These are phyloP conservation scores for Cryptosporidium viatorum DNA, from an alignment of 169 alveolate genomes.

Conservation along the genomic window DNA sequence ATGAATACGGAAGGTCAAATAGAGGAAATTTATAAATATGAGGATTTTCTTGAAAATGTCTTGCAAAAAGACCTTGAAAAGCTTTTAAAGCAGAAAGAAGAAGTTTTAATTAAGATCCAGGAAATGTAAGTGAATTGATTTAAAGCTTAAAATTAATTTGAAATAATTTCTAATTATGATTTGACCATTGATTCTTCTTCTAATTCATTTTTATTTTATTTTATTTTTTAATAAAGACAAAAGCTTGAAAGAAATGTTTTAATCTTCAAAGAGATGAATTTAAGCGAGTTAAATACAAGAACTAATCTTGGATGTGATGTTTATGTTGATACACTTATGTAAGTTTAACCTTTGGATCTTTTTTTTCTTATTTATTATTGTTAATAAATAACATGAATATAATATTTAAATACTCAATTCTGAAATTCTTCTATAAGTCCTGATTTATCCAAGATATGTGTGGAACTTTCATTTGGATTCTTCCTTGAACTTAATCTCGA, in stretches of 20 bases:
- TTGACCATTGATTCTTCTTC: neutral
- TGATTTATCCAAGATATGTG: slow-evolving; percentile 36
- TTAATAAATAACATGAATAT: neutral
- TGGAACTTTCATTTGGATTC: slow-evolving; percentile 62
- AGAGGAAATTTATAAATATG: slow-evolving; percentile 45
- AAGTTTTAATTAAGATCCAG: slow-evolving; percentile 33
- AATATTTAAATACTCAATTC: neutral
- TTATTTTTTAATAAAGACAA: slow-evolving; percentile 12
- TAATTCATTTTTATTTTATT: too few relatives aligned
- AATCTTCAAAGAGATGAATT: slow-evolving; percentile 24
- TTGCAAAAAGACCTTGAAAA: slow-evolving; percentile 55
- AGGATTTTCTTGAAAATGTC: slow-evolving; percentile 63
- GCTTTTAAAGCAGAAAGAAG: slow-evolving; percentile 27
- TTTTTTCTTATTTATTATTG: neutral
- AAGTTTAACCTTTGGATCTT: slow-evolving; percentile 5
- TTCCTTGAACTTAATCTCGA: slow-evolving; percentile 45
- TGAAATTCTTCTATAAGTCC: slow-evolving; percentile 1
- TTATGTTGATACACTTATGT: slow-evolving; percentile 51
- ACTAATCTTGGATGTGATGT: slow-evolving; percentile 69
- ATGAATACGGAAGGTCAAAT: neutral
- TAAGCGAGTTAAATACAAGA: slow-evolving; percentile 57
- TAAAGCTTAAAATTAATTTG: too few relatives aligned
- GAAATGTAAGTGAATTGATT: slow-evolving; percentile 51
- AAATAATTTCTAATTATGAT: too few relatives aligned
- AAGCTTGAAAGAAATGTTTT: slow-evolving; percentile 57